These are phyloP conservation scores for Globisporangium cystogenes DNA, from an alignment of 352 stramenopile species.

Conservation along the genomic window DNA sequence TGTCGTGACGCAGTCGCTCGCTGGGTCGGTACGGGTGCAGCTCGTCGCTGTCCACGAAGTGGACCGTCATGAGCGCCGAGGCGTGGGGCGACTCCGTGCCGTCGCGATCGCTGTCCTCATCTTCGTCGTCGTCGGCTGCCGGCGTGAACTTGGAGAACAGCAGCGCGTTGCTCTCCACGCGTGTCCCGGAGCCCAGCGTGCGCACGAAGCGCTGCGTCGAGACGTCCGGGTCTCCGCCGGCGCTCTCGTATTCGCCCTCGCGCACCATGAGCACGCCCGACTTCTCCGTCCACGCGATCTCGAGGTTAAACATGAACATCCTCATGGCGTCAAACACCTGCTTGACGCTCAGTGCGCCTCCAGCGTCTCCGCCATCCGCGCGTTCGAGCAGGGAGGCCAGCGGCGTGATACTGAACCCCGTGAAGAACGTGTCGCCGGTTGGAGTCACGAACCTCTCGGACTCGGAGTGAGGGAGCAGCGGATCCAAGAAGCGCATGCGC, in stretches of 20 bases:
- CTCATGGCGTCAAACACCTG: conserved; percentile 36
- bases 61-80: background rate
- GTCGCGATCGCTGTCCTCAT: background rate
- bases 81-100: background rate
- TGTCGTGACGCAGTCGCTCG: conserved; percentile 15
- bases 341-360: background rate
- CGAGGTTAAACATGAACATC: conserved; percentile 34
- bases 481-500: too few species aligned
- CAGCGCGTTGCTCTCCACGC: conserved; percentile 26
- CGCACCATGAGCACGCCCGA: conserved; percentile 42
- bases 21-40: conserved; percentile 27
- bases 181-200: conserved; percentile 5
- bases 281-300: conserved; percentile 47
- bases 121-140: background rate
- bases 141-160: conserved; percentile 20
- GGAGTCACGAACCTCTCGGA: too few species aligned
- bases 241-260: conserved; percentile 29
- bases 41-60: conserved; percentile 35
- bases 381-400: background rate
- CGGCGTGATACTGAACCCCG: background rate
- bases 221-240: conserved; percentile 9
- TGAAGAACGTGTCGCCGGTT: too few species aligned
- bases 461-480: too few species aligned
- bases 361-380: too few species aligned
- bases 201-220: conserved; percentile 26